Evolutionary conservation across 352 stramenopile genomes (phyloP).

Genomic region (Phytophthora europaea): DNA sequence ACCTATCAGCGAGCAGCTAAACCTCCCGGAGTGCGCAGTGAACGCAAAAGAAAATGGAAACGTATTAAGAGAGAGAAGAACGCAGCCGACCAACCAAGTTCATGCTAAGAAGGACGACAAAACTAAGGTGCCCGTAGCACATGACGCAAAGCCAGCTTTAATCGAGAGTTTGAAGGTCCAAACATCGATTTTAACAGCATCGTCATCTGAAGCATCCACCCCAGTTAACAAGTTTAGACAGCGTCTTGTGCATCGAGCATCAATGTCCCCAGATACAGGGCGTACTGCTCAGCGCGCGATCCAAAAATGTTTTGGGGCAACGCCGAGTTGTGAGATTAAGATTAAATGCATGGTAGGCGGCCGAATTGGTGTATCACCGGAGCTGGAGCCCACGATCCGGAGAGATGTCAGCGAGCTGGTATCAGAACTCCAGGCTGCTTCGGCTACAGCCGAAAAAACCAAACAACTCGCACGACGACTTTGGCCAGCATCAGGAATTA

Average conservation of each 20-base stretch:
- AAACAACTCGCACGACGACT: conserved; percentile 64
- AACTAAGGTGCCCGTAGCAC: neutral
- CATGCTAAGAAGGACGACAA: neutral
- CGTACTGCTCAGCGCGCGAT: conserved; percentile 70
- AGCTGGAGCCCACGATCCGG: conserved; percentile 71
- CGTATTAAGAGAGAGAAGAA: conserved; percentile 2
- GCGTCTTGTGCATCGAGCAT: conserved; percentile 43
- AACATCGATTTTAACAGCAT: conserved; percentile 22
- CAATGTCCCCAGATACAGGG: conserved; percentile 62
- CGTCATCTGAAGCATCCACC: conserved; percentile 27
- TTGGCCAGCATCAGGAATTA: conserved; percentile 86
- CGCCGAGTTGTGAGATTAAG: conserved; percentile 78
- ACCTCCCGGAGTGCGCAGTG: conserved; percentile 51
- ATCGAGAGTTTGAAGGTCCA: conserved; percentile 36
- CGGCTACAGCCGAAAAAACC: conserved; percentile 71
- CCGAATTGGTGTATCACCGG: conserved; percentile 63
- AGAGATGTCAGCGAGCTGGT: conserved; percentile 73
- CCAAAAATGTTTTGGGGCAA: conserved; percentile 75
- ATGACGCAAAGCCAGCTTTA: conserved; percentile 20
- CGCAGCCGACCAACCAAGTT: neutral
- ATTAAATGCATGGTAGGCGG: conserved; percentile 80
- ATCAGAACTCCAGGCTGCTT: conserved; percentile 71
- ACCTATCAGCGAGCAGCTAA: conserved; percentile 71
- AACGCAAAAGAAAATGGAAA: conserved; percentile 16
- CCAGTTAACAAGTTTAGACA: conserved; percentile 36